phyloP scores from a whole-genome alignment of 768 basidiomycete genomes.

The Dendrothele bispora region DNA sequence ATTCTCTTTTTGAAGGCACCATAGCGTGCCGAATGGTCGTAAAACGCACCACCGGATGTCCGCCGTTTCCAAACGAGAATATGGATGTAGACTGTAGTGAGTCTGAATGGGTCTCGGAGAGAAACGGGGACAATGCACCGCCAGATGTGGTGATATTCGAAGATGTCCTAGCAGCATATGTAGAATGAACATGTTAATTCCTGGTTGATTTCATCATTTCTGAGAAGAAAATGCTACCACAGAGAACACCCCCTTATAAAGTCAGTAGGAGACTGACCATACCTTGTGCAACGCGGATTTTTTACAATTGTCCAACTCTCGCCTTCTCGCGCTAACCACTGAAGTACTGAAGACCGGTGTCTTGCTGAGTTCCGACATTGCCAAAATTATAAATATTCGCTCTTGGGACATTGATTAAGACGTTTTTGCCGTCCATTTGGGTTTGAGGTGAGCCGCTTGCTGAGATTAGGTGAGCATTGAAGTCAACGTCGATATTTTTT shows the following conservation, averaged over 20 bases:
- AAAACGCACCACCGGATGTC: slow-evolving; percentile 69
- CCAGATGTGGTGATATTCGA: slow-evolving; percentile 61
- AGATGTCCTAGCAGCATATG: slow-evolving; percentile 71
- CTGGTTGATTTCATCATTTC: no score
- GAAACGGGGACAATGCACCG: slow-evolving; percentile 78
- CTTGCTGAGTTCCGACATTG: slow-evolving; percentile 38
- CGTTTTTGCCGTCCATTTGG: no score
- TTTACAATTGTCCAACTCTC: slow-evolving; percentile 77
- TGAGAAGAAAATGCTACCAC: no score
- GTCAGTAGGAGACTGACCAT: slow-evolving; percentile 15
- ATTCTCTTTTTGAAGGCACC: slow-evolving; percentile 88
- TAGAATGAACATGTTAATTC: no score
- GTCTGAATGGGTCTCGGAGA: slow-evolving; percentile 40
- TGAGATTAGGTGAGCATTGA: no score
- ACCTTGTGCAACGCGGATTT: slow-evolving; percentile 69
- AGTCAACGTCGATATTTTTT: no score
- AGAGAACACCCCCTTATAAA: background rate
- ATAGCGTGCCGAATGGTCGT: slow-evolving; percentile 91
- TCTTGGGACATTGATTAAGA: slow-evolving; percentile 46
- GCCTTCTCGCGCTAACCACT: slow-evolving; percentile 59
- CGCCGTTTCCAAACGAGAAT: slow-evolving; percentile 71
- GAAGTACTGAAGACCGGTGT: slow-evolving; percentile 51
- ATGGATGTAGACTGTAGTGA: slow-evolving; percentile 49
- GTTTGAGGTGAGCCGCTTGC: no score
- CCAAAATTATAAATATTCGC: slow-evolving; percentile 61